Evolutionary conservation across 2,329 filamentous ascomycete genomes (phyloP), one percentile per base, ranked within the genome.

Genomic region (Emericellopsis cladophorae): DNA sequence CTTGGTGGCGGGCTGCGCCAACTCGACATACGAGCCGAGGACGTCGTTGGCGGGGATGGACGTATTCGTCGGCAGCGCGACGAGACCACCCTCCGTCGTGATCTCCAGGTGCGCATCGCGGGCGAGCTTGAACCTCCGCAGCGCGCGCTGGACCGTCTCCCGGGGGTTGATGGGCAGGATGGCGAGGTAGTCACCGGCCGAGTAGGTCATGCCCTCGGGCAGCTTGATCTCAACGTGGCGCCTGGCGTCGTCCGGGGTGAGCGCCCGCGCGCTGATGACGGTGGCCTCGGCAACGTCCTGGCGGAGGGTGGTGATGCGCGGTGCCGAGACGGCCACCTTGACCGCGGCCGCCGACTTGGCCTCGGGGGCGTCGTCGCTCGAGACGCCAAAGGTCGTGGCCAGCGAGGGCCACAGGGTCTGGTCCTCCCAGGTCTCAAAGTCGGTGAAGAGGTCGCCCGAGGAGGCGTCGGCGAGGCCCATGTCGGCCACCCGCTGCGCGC

Each of bases 161-260:
- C 66, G 63, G 3, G 74, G 72, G 50, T 87, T 87, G 18, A 81
- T 59, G 0, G 82, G 82, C 1, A 84, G 62, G 3, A 85, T 66
- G 0, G 79, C 76, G 2, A 87, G 67, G 53, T 88, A 85, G 51
- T 87, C 82, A 16, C 82, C 83, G 5, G 76, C 71, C 18, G 70
- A 66, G 55, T 86, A 87, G 0, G 64, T 67, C 59, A 73, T 63
- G 37, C 68, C 72, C 1, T 65, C 68, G 0, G 82, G 81, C 0
- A 87, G 64, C 42, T 72, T 70, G 15, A 84, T 72, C 40, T 74
- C 72, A 9, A 83, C 65, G 40, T 76, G 67, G 15, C 70, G 67
- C 7, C 44, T 65, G 18, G 64, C 66, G 1, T 61, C 68, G 46
- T n/a, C 54, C 26, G 33, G 15, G 0, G 67, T 78, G n/a, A 84